phyloP scores from a whole-genome alignment of 73 alveolate species.

The Paramecium caudatum region DNA sequence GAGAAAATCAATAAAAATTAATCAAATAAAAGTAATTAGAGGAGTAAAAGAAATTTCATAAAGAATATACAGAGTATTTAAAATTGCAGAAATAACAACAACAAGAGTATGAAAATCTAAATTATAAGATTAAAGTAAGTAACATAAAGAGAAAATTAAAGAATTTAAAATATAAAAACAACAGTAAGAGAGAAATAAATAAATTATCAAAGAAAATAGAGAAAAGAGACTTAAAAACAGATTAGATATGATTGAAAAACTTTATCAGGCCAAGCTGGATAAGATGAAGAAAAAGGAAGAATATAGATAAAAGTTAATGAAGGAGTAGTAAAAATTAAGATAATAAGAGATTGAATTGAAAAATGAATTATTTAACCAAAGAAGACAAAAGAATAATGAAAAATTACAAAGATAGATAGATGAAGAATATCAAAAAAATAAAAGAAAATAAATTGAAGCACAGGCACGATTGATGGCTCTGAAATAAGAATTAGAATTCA shows the following conservation, averaged over 20 bases:
- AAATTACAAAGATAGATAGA: background rate
- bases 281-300: background rate
- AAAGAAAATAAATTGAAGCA: conserved; percentile 27
- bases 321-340: background rate
- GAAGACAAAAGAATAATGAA: background rate
- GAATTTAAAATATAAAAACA: background rate
- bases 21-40: background rate
- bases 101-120: background rate
- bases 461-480: conserved; percentile 23
- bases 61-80: background rate
- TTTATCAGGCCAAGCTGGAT: background rate
- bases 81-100: background rate
- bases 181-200: background rate
- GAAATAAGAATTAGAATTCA: conserved; percentile 4
- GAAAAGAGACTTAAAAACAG: background rate
- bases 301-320: background rate
- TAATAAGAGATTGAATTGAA: background rate
- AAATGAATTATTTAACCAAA: background rate
- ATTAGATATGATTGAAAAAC: background rate
- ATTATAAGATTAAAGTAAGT: background rate
- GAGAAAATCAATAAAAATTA: background rate
- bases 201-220: background rate
- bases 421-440: background rate
- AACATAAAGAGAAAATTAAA: background rate
- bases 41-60: background rate